A percentile compares a stretch with the other conserved stretches of the same genome.
phyloP scores from a whole-genome alignment of 768 basidiomycete genomes.

The Leccinum ochraceum region DNA sequence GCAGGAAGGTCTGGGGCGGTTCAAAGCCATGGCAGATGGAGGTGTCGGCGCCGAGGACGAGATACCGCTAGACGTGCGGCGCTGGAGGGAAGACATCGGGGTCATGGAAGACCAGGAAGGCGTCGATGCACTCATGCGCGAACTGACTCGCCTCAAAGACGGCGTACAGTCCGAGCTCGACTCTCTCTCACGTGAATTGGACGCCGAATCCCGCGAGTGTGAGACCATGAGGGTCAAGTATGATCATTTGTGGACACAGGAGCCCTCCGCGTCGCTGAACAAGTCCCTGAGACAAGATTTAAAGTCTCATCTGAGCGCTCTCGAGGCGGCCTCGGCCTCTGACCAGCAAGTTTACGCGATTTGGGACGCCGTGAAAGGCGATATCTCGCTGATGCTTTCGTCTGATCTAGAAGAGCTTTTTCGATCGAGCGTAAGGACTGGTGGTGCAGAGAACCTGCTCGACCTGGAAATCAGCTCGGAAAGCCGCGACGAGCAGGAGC shows the following conservation, averaged over 20 bases:
- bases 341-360: constrained; percentile 73
- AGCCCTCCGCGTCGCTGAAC: constrained; percentile 73
- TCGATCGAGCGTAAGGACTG: constrained; percentile 47
- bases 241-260: constrained; percentile 84
- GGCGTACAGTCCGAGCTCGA: constrained; percentile 64
- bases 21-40: constrained; percentile 69
- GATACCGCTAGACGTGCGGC: constrained; percentile 67
- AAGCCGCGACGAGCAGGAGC: constrained; percentile 64
- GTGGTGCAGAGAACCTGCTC: constrained; percentile 48
- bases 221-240: constrained; percentile 88
- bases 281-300: constrained; percentile 75
- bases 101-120: constrained; percentile 67
- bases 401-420: constrained; percentile 65
- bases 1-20: constrained; percentile 66
- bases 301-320: constrained; percentile 67
- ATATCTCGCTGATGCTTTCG: constrained; percentile 63
- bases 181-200: constrained; percentile 62
- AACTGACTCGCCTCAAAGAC: constrained; percentile 60
- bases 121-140: constrained; percentile 61
- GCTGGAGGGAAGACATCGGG: constrained; percentile 74
- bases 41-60: constrained; percentile 56
- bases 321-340: constrained; percentile 76
- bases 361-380: constrained; percentile 69
- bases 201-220: constrained; percentile 83
- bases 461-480: constrained; percentile 73